A percentile compares a stretch with the other conserved stretches of the same genome.
Evolutionary conservation across 164 flowering plant species (phyloP).

Genomic region (Chloranthus sessilifolius): DNA sequence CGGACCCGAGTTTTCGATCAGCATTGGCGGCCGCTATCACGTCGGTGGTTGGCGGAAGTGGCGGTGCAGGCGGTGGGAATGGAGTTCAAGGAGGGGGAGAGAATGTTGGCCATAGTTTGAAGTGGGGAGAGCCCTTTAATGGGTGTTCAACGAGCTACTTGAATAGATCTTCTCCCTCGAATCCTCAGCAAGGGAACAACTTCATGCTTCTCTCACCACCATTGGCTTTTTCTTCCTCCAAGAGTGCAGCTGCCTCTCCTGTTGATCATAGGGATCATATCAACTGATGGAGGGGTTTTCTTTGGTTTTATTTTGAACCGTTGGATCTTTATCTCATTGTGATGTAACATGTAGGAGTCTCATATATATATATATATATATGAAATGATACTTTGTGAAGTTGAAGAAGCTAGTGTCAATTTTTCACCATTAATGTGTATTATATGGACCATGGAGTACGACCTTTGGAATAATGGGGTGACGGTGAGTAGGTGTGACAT

Average conservation of each 20-base stretch:
- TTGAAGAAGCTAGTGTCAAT: no score
- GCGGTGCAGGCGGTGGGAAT: constrained; percentile 10
- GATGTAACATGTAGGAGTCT: no score
- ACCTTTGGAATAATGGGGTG: no score
- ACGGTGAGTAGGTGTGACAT: no score
- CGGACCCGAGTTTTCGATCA: constrained; percentile 79
- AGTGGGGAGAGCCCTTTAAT: constrained; percentile 33
- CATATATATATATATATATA: no score
- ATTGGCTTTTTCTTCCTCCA: constrained; percentile 32
- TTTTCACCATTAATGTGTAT: no score
- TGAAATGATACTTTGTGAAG: no score
- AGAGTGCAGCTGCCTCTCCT: constrained; percentile 25
- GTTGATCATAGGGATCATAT: constrained; percentile 20
- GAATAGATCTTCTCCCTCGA: constrained; percentile 35
- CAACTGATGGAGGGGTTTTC: constrained; percentile 17
- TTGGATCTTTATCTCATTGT: no score
- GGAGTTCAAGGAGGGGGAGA: constrained; percentile 4
- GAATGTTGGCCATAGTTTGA: constrained; percentile 20
- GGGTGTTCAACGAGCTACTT: constrained; percentile 41
- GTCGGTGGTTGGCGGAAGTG: constrained; percentile 44
- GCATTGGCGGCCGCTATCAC: constrained; percentile 77
- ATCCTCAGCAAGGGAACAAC: constrained; percentile 29
- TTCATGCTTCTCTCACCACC: constrained; percentile 40
- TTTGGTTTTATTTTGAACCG: no score
- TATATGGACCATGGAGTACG: no score